Evolutionary conservation across 352 stramenopile genomes (phyloP).

Genomic region (Phytophthora cajani): DNA sequence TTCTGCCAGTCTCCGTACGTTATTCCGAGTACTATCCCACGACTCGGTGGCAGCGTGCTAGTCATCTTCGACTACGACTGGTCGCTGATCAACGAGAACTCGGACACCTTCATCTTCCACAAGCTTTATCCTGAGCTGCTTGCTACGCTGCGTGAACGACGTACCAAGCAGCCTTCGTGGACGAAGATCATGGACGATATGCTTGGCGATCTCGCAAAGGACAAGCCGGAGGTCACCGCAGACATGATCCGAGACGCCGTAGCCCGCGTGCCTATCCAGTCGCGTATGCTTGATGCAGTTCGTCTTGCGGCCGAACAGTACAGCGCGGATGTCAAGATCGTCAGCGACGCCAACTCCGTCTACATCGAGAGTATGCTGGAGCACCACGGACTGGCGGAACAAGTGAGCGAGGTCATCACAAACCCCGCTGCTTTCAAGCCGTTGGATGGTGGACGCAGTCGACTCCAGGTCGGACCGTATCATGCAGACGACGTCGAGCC

Average conservation of each 20-base stretch:
- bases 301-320: conserved; percentile 47
- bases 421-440: conserved; percentile 58
- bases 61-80: conserved; percentile 88
- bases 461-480: conserved; percentile 64
- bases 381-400: conserved; percentile 33
- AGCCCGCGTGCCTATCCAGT: conserved; percentile 61
- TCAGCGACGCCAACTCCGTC: conserved; percentile 83
- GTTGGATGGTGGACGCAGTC: conserved; percentile 19
- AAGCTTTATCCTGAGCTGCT: conserved; percentile 69
- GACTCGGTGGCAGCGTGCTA: conserved; percentile 40
- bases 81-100: conserved; percentile 87
- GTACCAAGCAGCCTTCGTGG: conserved; percentile 48
- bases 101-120: conserved; percentile 81
- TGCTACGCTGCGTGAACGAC: conserved; percentile 35
- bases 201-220: conserved; percentile 44
- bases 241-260: conserved; percentile 52
- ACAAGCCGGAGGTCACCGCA: conserved; percentile 47
- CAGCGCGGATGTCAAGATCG: conserved; percentile 61
- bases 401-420: conserved; percentile 62
- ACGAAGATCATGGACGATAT: conserved; percentile 77
- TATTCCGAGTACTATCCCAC: conserved; percentile 9
- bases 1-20: conserved; percentile 31
- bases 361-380: conserved; percentile 84
- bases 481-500: conserved; percentile 43
- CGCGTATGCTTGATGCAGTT: conserved; percentile 75